phyloP scores from a whole-genome alignment of 2,329 filamentous ascomycete genomes.

The Pseudohalonectria lignicola region DNA sequence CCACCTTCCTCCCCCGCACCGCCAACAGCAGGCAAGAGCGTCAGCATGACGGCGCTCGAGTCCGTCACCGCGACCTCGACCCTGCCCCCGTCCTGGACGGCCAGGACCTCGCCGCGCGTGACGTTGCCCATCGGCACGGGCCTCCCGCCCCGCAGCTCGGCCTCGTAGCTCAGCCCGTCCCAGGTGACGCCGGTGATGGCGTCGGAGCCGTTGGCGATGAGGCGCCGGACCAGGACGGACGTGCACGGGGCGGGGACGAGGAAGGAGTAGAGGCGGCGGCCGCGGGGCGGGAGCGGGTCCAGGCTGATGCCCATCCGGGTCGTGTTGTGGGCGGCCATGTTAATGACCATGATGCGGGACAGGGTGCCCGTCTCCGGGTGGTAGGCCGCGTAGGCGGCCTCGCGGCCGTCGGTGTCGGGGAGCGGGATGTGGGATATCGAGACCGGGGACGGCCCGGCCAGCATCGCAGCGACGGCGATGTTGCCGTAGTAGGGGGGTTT shows the following conservation, averaged over 20 bases:
- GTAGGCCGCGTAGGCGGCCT: conserved; percentile 48
- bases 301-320: conserved; percentile 25
- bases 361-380: conserved; percentile 22
- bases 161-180: conserved; percentile 51
- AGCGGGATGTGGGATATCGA: conserved; percentile 37
- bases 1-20: too few species aligned
- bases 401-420: conserved; percentile 16
- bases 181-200: conserved; percentile 50
- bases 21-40: too few species aligned
- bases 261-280: conserved; percentile 28
- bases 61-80: conserved; percentile 23
- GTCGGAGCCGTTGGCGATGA: conserved; percentile 52
- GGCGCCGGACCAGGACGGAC: conserved; percentile 21
- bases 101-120: conserved; percentile 29
- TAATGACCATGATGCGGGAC: conserved; percentile 40
- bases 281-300: conserved; percentile 16
- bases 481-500: conserved; percentile 56
- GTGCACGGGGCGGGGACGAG: conserved; percentile 11
- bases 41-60: conserved; percentile 27
- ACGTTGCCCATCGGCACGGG: conserved; percentile 44
- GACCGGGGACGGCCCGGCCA: conserved; percentile 30
- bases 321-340: conserved; percentile 49
- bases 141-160: conserved; percentile 40
- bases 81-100: conserved; percentile 11
- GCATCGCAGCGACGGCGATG: conserved; percentile 43